Evolutionary conservation across 257 asterid species (phyloP).

Genomic region (Verbena officinalis): DNA sequence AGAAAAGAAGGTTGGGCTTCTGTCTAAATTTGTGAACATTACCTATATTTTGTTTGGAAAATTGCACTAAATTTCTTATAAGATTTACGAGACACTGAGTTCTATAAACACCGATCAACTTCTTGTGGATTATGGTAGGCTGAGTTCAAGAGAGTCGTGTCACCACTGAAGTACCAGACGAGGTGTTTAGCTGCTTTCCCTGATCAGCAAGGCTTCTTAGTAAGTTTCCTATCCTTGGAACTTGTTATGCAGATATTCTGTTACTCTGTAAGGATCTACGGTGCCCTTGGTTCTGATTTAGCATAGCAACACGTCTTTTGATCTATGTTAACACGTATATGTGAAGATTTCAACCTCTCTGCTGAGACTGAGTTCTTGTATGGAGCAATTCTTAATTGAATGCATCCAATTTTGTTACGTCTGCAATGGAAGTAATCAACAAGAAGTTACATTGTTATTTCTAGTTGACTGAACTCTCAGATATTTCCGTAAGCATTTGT

Average conservation of each 20-base stretch:
- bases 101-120: constrained; percentile 27
- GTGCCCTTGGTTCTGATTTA: constrained; percentile 12
- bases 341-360: neutral
- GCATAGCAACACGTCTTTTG: neutral
- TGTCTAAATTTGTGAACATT: neutral
- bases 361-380: constrained; percentile 1
- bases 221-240: constrained; percentile 42
- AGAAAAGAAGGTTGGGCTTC: constrained; percentile 4
- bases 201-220: constrained; percentile 95
- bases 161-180: constrained; percentile 96
- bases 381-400: constrained; percentile 10
- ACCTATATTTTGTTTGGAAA: constrained; percentile 14
- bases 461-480: constrained; percentile 1
- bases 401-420: constrained; percentile 14
- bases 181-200: constrained; percentile 98
- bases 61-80: constrained; percentile 3
- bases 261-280: constrained; percentile 19
- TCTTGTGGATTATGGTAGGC: constrained; percentile 46
- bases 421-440: constrained; percentile 3
- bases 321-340: neutral
- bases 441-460: constrained; percentile 8
- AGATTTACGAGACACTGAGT: constrained; percentile 18
- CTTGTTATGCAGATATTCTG: neutral
- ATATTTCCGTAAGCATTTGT: constrained; percentile 4
- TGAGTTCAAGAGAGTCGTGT: constrained; percentile 83